A percentile compares a stretch with the other conserved stretches of the same genome.
Conservation (phyloP, 108 stramenopile species). For the Cylindrotheca closterium region DNA sequence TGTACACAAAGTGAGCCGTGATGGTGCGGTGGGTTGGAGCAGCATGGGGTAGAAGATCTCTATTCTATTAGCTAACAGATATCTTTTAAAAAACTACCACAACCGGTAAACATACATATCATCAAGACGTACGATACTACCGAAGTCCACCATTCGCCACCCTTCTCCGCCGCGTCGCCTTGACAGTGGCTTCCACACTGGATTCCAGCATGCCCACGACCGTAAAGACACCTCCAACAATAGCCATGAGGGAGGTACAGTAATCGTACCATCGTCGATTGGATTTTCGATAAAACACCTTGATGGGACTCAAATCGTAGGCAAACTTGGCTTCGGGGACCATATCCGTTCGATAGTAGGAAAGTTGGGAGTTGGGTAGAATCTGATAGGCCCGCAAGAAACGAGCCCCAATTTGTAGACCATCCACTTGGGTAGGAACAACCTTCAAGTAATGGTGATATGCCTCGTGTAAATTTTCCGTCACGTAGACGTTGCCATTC, state of each 20-base stretch:
- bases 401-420: constrained; percentile 31
- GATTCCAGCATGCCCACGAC: constrained; percentile 89
- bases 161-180: constrained; percentile 36
- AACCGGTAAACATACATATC: too few relatives aligned
- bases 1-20: too few relatives aligned
- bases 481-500: constrained; percentile 82
- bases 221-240: constrained; percentile 96
- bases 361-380: constrained; percentile 63
- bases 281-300: constrained; percentile 58
- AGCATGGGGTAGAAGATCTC: too few relatives aligned
- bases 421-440: constrained; percentile 58
- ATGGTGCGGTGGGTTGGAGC: too few relatives aligned
- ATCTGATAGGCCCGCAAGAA: constrained; percentile 60
- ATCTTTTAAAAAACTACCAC: too few relatives aligned
- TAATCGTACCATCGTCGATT: constrained; percentile 91
- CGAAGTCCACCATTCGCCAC: too few relatives aligned
- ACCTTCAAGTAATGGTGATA: constrained; percentile 96
- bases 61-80: too few relatives aligned
- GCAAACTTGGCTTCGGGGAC: constrained; percentile 84
- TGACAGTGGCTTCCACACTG: constrained; percentile 27
- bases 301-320: constrained; percentile 87
- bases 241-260: constrained; percentile 89
- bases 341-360: constrained; percentile 55
- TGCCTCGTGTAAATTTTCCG: constrained; percentile 74
- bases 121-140: too few relatives aligned